phyloP scores from a whole-genome alignment of 352 stramenopile species.

The Globisporangium irregulare region DNA sequence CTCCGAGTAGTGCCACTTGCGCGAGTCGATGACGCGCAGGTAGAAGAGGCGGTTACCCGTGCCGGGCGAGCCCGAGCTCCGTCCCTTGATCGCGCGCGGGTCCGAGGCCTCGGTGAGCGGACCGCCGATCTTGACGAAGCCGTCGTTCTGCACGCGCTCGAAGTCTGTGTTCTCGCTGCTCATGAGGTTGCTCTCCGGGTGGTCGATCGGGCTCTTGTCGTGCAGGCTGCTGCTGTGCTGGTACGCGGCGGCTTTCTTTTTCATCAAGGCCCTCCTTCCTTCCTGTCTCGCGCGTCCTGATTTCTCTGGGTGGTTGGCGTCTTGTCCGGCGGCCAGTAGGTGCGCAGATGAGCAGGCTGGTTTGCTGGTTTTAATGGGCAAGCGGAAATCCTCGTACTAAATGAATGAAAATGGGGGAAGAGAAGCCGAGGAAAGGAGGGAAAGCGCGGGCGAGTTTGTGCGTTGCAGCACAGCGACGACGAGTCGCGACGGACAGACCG shows the following conservation, averaged over 20 bases:
- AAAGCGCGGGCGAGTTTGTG: background rate
- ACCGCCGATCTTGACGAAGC: constrained; percentile 82
- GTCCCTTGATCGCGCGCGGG: constrained; percentile 64
- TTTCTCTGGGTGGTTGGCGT: background rate
- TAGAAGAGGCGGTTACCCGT: constrained; percentile 76
- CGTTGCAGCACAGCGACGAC: background rate
- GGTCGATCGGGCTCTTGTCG: constrained; percentile 17
- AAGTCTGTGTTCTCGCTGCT: constrained; percentile 42
- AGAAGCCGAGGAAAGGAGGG: background rate
- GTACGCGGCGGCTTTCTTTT: constrained; percentile 11
- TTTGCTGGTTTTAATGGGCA: background rate
- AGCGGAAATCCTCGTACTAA: background rate
- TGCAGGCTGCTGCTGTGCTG: constrained; percentile 3
- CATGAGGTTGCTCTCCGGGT: constrained; percentile 19
- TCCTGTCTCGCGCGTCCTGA: background rate
- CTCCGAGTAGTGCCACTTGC: constrained; percentile 88
- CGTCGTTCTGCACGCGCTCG: constrained; percentile 48
- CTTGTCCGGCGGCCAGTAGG: background rate
- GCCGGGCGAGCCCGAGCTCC: constrained; percentile 7
- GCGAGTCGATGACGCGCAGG: constrained; percentile 81
- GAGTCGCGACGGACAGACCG: background rate
- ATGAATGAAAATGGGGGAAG: background rate
- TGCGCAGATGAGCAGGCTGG: background rate
- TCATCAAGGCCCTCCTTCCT: constrained; percentile 6
- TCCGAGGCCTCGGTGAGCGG: constrained; percentile 67